Conservation (phyloP, 2,329 filamentous ascomycete species). For the Ceratocystis diversiconidia region DNA sequence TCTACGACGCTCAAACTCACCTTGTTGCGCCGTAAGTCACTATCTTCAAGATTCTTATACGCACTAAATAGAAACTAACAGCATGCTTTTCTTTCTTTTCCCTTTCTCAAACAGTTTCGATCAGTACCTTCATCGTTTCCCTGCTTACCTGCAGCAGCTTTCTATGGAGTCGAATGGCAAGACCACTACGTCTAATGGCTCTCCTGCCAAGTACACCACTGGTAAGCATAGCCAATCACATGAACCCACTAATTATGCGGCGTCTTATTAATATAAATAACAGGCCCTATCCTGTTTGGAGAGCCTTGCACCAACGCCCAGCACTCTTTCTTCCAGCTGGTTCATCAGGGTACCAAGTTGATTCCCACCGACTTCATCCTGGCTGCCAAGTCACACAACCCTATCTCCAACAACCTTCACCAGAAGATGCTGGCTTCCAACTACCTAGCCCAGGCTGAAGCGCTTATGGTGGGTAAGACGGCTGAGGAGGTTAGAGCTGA, state of each 20-base stretch:
- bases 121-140: slow-evolving; percentile 98
- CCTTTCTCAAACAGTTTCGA: slow-evolving; percentile 55
- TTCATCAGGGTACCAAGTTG: slow-evolving; percentile 97
- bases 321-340: slow-evolving; percentile 99
- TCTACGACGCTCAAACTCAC: slow-evolving; percentile 96
- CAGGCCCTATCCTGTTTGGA: slow-evolving; percentile 78
- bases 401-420: slow-evolving; percentile 79
- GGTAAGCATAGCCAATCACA: slow-evolving; percentile 28
- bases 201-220: slow-evolving; percentile 93
- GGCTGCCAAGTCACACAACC: slow-evolving; percentile 93
- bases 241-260: neutral
- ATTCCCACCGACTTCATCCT: slow-evolving; percentile 98
- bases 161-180: slow-evolving; percentile 99
- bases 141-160: slow-evolving; percentile 94
- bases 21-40: slow-evolving; percentile 73
- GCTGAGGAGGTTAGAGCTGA: slow-evolving; percentile 66
- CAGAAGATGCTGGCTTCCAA: slow-evolving; percentile 92
- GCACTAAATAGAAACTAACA: slow-evolving; percentile 11
- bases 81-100: neutral
- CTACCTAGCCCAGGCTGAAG: slow-evolving; percentile 80
- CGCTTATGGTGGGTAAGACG: slow-evolving; percentile 82
- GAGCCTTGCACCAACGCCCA: slow-evolving; percentile 98
- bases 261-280: slow-evolving; percentile 19
- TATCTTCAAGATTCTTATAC: neutral
- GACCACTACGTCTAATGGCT: slow-evolving; percentile 76